Base-by-base conservation (phyloP, 495 filamentous ascomycete genomes). In the Immersiella caudata region DNA sequence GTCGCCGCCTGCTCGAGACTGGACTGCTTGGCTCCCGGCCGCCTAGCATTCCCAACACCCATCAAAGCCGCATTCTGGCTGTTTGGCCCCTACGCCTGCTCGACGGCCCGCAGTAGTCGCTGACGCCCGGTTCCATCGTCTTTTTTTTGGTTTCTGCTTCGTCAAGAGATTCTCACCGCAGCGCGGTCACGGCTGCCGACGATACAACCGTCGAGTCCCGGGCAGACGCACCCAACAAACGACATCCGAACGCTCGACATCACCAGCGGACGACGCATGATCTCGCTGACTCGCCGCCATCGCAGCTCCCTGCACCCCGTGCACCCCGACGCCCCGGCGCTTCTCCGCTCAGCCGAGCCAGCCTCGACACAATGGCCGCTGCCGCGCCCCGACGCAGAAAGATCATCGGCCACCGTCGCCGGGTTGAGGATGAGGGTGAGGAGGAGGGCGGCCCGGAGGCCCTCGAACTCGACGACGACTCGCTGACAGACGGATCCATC, bases 361-460 rank as follows among this genome's bases (percentile, higher is more conserved):
- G 35, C 64, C 51, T 65, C 51, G 56, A 40, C 65, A 74, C 68
- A 67, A 79, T 78, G 75, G 73, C 74, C 36, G 66, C 75, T 36
- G 65, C 71, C 56, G 74, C 49, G 50, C 77, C 80, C 71, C 85
- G 84, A 78, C 88, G 89, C 78, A 90, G 86, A 80, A 89, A 91
- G 72, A 82, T 90, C 74, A 87, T 91, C 79, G 87, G 89, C 66
- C 91, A 90, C 75, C 89, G 92, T 72, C 86, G 92, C 73, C 84
- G 88, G 73, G 83, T 90, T 66, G 92, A 93, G 72, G 92, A 96
- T 70, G 92, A 95, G 70, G 90, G 88, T 67, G 88, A 90, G 71
- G 87, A 90, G 36, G 91, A 93, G 65, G 90, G 89, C 67, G 87
- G 86, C 63, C 86, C 84, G 55, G 81, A 90, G 62, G 83, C 81